Base-by-base conservation (phyloP, 2,329 filamentous ascomycete genomes). In the Aspergillus transmontanensis region DNA sequence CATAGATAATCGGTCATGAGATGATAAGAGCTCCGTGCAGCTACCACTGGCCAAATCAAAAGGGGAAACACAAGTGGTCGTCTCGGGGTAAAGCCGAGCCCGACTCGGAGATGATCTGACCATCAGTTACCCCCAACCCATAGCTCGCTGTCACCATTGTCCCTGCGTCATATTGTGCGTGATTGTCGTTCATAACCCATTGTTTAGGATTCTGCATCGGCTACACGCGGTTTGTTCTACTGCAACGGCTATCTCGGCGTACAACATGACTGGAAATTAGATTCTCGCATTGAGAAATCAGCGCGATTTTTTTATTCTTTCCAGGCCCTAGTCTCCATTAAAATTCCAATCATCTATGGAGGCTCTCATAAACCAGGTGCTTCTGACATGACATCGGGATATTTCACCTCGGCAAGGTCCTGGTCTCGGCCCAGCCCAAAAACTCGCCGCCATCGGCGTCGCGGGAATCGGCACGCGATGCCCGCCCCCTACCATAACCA, bases 401-500 rank as follows among this genome's bases (percentile, higher is more conserved):
- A 61, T 55, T 41, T 64, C 34, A 45, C 26, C 57, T 65, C 60
- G 60, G 60, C 32, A 50, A 14, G 36, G 23, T 26, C 14, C 30
- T 55, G 51, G 51, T 55, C 51, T 61, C 67, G 69, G 69, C 61
- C 64, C 64, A 65, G 64, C 51, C 67, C 21, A 14, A 21, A 36
- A 10, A 23, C 32, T 55, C 21, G 51, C 51, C 51, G 30, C 34
- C 51, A 55, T 55, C 51, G 51, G 66, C 62, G 63, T 62, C 59
- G 56, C 70, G 70, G 70, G 61, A 65, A 64, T 72, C 70, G 70
- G 70, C 70, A 72, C 68, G 61, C 54, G 45, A 48, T n/a, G 46
- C 19, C 59, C 59, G 32, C 43, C 39, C 21, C 16, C 51, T n/a
- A 14, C 36, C 19, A 4, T 7, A 9, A 30, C 23, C 30, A 36